A percentile compares a stretch with the other conserved stretches of the same genome.
Conservation (phyloP, 2,329 filamentous ascomycete genomes). For the Fusarium sp. region DNA sequence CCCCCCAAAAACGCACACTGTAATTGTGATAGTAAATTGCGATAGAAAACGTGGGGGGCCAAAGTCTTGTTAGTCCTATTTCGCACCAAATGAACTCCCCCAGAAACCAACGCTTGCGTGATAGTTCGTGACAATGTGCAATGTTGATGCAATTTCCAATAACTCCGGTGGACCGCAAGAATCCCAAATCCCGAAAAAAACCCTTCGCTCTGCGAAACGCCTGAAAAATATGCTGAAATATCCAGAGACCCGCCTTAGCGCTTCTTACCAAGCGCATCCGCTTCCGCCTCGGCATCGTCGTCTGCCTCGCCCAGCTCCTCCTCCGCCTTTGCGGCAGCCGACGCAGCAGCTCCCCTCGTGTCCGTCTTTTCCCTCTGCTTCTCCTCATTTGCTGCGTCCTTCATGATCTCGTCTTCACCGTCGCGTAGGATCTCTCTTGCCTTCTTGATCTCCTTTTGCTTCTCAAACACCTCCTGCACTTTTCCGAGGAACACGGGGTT, state of each 20-base stretch:
- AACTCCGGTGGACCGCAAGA: constrained; percentile 21
- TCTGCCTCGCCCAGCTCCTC: constrained; percentile 62
- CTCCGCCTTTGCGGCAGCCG: constrained; percentile 48
- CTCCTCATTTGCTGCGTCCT: constrained; percentile 58
- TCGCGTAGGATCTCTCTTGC: constrained; percentile 78
- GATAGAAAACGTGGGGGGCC: neutral
- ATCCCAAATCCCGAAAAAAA: neutral
- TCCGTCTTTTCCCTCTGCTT: constrained; percentile 49
- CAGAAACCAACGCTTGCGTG: neutral
- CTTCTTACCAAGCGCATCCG: constrained; percentile 53
- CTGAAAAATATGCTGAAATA: constrained; percentile 1
- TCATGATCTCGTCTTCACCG: constrained; percentile 67
- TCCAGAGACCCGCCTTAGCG: constrained; percentile 37
- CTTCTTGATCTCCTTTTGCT: constrained; percentile 85
- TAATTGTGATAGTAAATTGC: neutral
- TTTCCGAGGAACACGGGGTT: constrained; percentile 87
- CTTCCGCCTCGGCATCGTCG: constrained; percentile 57
- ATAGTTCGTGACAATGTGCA: constrained; percentile 1
- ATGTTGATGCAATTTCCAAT: constrained; percentile 12
- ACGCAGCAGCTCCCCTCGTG: constrained; percentile 52
- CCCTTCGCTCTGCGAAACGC: constrained; percentile 12
- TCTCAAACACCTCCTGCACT: constrained; percentile 87
- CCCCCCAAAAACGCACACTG: neutral
- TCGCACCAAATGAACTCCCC: neutral
- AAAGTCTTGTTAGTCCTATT: neutral